These are phyloP conservation scores for Epichloe baconii DNA, from an alignment of 2,329 filamentous ascomycete genomes.

Conservation along the genomic window DNA sequence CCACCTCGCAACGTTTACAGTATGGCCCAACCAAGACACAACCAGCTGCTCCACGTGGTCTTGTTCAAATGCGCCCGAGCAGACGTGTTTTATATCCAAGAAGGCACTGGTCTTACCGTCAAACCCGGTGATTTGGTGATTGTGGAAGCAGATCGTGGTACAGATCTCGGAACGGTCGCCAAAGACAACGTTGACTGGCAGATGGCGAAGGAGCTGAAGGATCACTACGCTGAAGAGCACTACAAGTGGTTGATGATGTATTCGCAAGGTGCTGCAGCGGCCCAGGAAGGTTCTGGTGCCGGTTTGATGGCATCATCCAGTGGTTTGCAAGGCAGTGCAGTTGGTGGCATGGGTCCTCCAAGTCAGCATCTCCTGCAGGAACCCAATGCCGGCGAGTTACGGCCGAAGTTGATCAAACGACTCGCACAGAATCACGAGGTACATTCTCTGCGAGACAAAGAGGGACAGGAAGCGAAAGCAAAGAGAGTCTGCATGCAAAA, in stretches of 20 bases:
- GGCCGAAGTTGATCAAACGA: conserved; percentile 93
- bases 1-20: conserved; percentile 50
- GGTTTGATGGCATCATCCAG: conserved; percentile 52
- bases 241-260: conserved; percentile 99
- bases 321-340: conserved; percentile 53
- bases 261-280: conserved; percentile 59
- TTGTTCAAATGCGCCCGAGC: conserved; percentile 93
- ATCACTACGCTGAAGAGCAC: conserved; percentile 86
- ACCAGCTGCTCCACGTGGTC: conserved; percentile 72
- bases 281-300: conserved; percentile 45
- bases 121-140: conserved; percentile 91
- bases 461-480: conserved; percentile 93
- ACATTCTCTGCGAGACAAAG: conserved; percentile 78
- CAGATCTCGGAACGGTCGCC: conserved; percentile 85
- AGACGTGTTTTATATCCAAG: conserved; percentile 94
- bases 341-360: conserved; percentile 66
- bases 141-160: conserved; percentile 91
- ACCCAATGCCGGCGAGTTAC: conserved; percentile 60
- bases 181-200: conserved; percentile 80
- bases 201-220: conserved; percentile 76
- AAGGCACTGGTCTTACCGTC: conserved; percentile 82
- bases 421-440: conserved; percentile 88
- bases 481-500: conserved; percentile 96
- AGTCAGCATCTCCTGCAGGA: conserved; percentile 63
- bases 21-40: conserved; percentile 47